A percentile compares a stretch with the other conserved stretches of the same genome.
phyloP scores from a whole-genome alignment of 139 green algal genomes.

The Micromonas pusilla region DNA sequence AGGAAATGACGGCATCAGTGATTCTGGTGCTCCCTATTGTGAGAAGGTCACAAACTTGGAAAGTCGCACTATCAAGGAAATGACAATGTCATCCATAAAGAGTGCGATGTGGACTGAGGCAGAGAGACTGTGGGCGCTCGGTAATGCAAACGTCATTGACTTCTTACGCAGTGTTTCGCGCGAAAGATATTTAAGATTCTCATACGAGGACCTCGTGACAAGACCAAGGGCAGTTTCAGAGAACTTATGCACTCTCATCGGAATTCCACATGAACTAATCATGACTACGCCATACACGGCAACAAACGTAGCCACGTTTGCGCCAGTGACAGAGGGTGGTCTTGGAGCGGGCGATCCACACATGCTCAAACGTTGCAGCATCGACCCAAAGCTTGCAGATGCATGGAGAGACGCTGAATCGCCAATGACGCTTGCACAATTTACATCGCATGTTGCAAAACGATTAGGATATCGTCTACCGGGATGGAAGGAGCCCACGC shows the following conservation, averaged over 20 bases:
- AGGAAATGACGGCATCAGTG: neutral
- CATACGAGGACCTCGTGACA: slow-evolving; percentile 7
- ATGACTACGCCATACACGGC: neutral
- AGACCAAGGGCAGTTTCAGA: too few relatives aligned
- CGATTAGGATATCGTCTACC: slow-evolving; percentile 2
- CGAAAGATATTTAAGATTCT: neutral
- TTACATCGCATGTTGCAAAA: slow-evolving; percentile 11
- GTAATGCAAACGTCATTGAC: slow-evolving; percentile 3
- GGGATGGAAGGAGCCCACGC: neutral
- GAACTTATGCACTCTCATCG: neutral
- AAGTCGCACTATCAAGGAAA: too few relatives aligned
- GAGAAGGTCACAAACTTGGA: too few relatives aligned
- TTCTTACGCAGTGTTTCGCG: neutral
- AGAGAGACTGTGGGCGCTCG: neutral
- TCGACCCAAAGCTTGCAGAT: neutral
- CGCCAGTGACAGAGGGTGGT: neutral
- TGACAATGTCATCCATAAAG: too few relatives aligned
- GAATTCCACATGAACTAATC: neutral
- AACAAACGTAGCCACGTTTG: neutral
- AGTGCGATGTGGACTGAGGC: neutral
- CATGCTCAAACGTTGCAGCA: neutral
- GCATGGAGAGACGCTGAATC: neutral
- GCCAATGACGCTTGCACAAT: neutral
- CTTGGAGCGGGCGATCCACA: neutral
- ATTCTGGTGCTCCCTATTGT: neutral